Evolutionary conservation across 495 filamentous ascomycete species (phyloP), one percentile per base, ranked within the genome.

Genomic region (Astrothelium subdiscretum): DNA sequence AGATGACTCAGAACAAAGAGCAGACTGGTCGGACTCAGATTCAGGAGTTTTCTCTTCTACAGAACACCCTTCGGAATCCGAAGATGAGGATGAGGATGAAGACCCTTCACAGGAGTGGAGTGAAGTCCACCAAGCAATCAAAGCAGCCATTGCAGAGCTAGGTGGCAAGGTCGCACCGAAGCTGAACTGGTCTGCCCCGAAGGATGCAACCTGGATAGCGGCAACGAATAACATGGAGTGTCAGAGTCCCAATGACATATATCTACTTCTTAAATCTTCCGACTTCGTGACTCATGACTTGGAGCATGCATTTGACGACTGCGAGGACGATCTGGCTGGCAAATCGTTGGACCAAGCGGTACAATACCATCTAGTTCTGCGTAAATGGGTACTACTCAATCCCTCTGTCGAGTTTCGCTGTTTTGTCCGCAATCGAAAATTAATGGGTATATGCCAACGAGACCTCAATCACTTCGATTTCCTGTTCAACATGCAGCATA

Each of bases 161-260:
- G 90, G 88, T 32, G 92, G 94, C 62, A 84, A 83, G 32, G 91
- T 91, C 0, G 83, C 84, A 0, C 95, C 95, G 2, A 99, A 99
- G 69, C 78, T 99, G 27, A 96, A 97, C 78, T 99, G 94, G 94
- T 96, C 91, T 31, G 84, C 89, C 3, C 94, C 94, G 0, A 97
- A 97, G 72, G 94, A 99, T 71, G 95, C 94, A 10, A 89, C 88
- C n/a, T 97, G 90, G 85, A 97, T 98, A 75, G 83, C 82, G 15
- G 85, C 89, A 1, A 90, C 89, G 31, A 97, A 97, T 68, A 92
- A 86, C 38, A 84, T 95, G 68, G 89, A 96, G 71, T 99, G 94
- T 74, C 83, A 82, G 0, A 84, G 82, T 1, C 81, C 94, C 0
- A 92, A 92, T 67, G 94, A 99, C 68, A 83, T 99, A 40, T 99